Evolutionary conservation across 208 protist genomes (phyloP).

Genomic region (Leptomonas seymouri): DNA sequence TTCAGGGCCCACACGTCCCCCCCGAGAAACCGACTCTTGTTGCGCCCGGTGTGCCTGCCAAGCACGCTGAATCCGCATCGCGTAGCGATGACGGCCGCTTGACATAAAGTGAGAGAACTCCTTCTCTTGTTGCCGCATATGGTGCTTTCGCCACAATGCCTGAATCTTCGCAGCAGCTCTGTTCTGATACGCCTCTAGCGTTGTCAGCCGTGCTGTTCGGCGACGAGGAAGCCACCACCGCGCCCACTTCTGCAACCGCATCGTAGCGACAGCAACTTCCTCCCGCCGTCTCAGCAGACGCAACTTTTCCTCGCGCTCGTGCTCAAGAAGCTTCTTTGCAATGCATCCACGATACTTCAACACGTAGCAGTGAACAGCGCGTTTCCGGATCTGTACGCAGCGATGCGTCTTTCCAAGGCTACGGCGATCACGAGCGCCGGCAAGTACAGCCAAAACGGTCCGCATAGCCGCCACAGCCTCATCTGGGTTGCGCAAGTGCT

Average conservation of each 20-base stretch:
- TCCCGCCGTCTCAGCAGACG: conserved; percentile 44
- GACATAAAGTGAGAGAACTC: conserved; percentile 53
- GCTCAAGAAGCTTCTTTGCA: conserved; percentile 29
- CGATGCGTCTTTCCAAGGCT: conserved; percentile 21
- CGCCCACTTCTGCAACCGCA: conserved; percentile 49
- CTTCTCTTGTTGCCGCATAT: conserved; percentile 2
- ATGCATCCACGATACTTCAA: conserved; percentile 33
- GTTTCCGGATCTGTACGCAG: conserved; percentile 26
- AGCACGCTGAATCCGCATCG: conserved; percentile 48
- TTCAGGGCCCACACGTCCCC: background rate
- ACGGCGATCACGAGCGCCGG: conserved; percentile 44
- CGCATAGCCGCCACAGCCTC: conserved; percentile 29
- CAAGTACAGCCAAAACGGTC: conserved; percentile 54
- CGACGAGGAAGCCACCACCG: conserved; percentile 43
- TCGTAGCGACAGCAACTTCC: conserved; percentile 54
- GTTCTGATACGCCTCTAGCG: conserved; percentile 18
- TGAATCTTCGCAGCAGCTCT: conserved; percentile 68
- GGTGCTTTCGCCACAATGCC: conserved; percentile 56
- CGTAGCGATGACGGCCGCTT: conserved; percentile 53
- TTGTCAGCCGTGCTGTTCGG: background rate
- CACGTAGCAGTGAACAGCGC: conserved; percentile 44
- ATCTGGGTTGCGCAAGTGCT: conserved; percentile 14
- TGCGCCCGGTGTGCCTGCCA: conserved; percentile 51
- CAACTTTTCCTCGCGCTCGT: conserved; percentile 18
- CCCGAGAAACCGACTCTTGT: background rate